These are phyloP conservation scores for Pichia terricola DNA, from an alignment of 1,139 yeast species.

Conservation along the genomic window DNA sequence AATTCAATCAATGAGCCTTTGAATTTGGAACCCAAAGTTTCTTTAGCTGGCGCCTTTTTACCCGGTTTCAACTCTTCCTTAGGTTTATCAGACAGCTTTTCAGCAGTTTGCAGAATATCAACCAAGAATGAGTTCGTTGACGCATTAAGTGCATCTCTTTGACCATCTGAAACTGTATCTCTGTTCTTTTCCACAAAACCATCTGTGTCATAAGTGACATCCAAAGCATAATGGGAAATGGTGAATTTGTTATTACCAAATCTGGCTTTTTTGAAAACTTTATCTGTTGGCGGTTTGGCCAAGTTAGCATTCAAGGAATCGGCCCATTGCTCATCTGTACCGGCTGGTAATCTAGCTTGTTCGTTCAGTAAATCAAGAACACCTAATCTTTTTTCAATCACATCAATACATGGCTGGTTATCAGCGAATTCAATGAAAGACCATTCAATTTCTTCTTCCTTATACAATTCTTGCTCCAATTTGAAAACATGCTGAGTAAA, in stretches of 20 bases:
- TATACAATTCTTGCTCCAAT: conserved; percentile 91
- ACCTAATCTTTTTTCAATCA: conserved; percentile 87
- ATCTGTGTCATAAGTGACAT: conserved; percentile 84
- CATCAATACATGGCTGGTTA: conserved; percentile 92
- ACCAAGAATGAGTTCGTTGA: conserved; percentile 58
- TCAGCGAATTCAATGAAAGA: conserved; percentile 93
- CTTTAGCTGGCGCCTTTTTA: conserved; percentile 55
- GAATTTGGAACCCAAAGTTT: conserved; percentile 91
- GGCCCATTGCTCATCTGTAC: conserved; percentile 88
- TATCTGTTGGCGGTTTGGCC: conserved; percentile 67
- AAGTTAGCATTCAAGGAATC: conserved; percentile 83
- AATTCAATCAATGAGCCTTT: conserved; percentile 86
- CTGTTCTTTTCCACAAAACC: conserved; percentile 96
- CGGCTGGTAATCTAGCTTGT: conserved; percentile 91
- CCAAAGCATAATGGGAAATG: conserved; percentile 90
- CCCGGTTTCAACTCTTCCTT: conserved; percentile 30
- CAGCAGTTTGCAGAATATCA: conserved; percentile 56
- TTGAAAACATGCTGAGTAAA: conserved; percentile 96
- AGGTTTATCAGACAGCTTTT: conserved; percentile 47
- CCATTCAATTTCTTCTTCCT: conserved; percentile 92
- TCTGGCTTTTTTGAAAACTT: conserved; percentile 86
- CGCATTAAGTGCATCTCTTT: conserved; percentile 69
- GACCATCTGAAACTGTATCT: conserved; percentile 96
- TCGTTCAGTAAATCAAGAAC: conserved; percentile 84
- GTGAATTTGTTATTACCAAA: conserved; percentile 88